phyloP scores from a whole-genome alignment of 2,329 filamentous ascomycete genomes.

The Aspergillus sp. region DNA sequence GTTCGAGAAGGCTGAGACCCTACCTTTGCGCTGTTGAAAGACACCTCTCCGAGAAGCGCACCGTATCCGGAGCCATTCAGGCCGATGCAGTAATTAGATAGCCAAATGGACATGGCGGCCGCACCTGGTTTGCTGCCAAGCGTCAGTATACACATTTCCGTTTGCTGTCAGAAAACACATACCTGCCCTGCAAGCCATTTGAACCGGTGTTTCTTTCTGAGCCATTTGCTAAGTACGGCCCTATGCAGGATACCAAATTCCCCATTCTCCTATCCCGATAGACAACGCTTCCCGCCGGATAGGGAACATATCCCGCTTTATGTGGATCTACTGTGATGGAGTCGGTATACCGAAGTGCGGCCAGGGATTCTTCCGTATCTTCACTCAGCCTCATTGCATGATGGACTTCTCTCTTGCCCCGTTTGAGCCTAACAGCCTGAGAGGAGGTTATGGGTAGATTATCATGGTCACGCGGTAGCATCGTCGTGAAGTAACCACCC shows the following conservation, averaged over 20 bases:
- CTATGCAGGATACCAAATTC: conserved; percentile 47
- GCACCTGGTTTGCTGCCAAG: conserved; percentile 47
- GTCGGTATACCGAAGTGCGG: conserved; percentile 42
- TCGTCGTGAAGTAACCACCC: conserved; percentile 52
- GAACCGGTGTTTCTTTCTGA: conserved; percentile 43
- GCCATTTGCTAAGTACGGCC: conserved; percentile 42
- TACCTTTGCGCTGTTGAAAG: conserved; percentile 46
- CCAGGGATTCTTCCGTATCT: conserved; percentile 37
- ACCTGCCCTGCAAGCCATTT: conserved; percentile 46
- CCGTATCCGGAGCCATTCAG: conserved; percentile 45
- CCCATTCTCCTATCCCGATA: conserved; percentile 48
- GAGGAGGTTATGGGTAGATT: not conserved
- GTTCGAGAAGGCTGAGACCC: not conserved
- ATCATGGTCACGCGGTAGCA: conserved; percentile 34
- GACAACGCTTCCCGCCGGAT: conserved; percentile 47
- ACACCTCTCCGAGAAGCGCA: conserved; percentile 43
- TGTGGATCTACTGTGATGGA: conserved; percentile 52
- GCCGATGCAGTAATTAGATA: conserved; percentile 47
- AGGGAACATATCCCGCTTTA: conserved; percentile 50
- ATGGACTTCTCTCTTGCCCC: conserved; percentile 20
- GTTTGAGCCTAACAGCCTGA: not conserved
- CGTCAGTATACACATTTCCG: not conserved
- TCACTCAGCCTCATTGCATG: conserved; percentile 15
- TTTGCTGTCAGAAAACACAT: not conserved
- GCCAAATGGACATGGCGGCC: conserved; percentile 46